These are phyloP conservation scores for Ceratobasidium sp. DNA, from an alignment of 1,284 basidiomycete species.

Conservation along the genomic window DNA sequence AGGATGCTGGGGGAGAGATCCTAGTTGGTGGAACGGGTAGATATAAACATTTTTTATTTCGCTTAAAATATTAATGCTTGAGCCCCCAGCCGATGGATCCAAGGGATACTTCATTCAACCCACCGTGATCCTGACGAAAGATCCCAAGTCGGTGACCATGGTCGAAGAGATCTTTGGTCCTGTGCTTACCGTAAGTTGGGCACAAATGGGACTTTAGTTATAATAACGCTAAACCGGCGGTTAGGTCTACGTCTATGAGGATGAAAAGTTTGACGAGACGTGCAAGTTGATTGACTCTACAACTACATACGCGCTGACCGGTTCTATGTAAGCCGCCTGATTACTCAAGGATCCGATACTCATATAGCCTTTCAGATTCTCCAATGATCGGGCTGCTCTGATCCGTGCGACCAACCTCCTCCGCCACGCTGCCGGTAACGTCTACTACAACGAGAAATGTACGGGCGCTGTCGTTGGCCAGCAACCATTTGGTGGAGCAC, in stretches of 20 bases:
- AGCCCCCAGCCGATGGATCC: slow-evolving; percentile 79
- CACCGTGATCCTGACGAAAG: slow-evolving; percentile 94
- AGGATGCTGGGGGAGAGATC: slow-evolving; percentile 89
- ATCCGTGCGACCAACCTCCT: slow-evolving; percentile 82
- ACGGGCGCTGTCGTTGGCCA: slow-evolving; percentile 97
- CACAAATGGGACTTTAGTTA: background rate
- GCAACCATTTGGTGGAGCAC: slow-evolving; percentile 96
- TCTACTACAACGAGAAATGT: slow-evolving; percentile 97
- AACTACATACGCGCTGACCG: slow-evolving; percentile 92
- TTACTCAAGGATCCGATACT: background rate
- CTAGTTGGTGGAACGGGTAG: slow-evolving; percentile 85
- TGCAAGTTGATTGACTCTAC: slow-evolving; percentile 90
- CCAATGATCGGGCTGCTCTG: slow-evolving; percentile 82
- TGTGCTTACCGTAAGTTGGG: slow-evolving; percentile 82
- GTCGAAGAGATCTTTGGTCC: slow-evolving; percentile 98
- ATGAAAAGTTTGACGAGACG: slow-evolving; percentile 87
- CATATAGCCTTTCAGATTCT: slow-evolving; percentile 70
- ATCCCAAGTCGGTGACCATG: slow-evolving; percentile 93
- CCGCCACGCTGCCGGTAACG: slow-evolving; percentile 89
- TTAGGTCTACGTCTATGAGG: slow-evolving; percentile 87
- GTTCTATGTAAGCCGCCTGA: slow-evolving; percentile 75
- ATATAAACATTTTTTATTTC: background rate
- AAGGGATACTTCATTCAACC: slow-evolving; percentile 96
- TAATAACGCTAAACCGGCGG: slow-evolving; percentile 31
- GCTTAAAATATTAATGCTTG: background rate